Percentiles rank a stretch among this genome's conserved stretches.
Conservation (phyloP, 2,329 filamentous ascomycete genomes). For the Botrytis sinoallii region DNA sequence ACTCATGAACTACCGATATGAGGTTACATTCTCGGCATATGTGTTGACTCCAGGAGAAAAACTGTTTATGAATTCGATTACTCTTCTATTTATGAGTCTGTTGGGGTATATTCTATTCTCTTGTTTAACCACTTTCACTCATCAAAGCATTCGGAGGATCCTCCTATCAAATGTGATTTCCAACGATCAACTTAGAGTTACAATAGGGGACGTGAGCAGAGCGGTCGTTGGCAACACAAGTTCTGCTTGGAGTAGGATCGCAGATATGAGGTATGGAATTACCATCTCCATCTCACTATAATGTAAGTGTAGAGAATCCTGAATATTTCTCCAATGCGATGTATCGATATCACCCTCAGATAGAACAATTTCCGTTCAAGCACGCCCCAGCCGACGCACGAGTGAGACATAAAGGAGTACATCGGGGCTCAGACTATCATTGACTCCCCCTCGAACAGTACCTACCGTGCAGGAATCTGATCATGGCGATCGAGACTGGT, state of each 20-base stretch:
- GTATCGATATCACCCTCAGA: not conserved
- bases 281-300: not conserved
- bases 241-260: slow-evolving; percentile 3
- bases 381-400: not conserved
- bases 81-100: slow-evolving; percentile 30
- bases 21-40: slow-evolving; percentile 46
- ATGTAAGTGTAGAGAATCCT: not conserved
- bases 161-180: slow-evolving; percentile 18
- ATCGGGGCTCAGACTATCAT: not conserved
- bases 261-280: not conserved
- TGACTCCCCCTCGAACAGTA: not conserved
- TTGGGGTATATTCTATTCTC: slow-evolving; percentile 16
- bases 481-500: not conserved
- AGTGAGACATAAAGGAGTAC: not conserved
- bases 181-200: slow-evolving; percentile 8
- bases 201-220: not conserved
- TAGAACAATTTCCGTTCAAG: not conserved
- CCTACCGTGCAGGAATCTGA: not conserved
- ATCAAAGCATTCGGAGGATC: slow-evolving; percentile 8
- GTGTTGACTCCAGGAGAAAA: slow-evolving; percentile 45
- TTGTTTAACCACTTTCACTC: slow-evolving; percentile 16
- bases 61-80: slow-evolving; percentile 42
- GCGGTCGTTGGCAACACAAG: not conserved
- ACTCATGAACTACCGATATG: slow-evolving; percentile 41
- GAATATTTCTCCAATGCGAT: not conserved